Conservation (phyloP, 2,329 filamentous ascomycete genomes). For the Beauveria bassiana region DNA sequence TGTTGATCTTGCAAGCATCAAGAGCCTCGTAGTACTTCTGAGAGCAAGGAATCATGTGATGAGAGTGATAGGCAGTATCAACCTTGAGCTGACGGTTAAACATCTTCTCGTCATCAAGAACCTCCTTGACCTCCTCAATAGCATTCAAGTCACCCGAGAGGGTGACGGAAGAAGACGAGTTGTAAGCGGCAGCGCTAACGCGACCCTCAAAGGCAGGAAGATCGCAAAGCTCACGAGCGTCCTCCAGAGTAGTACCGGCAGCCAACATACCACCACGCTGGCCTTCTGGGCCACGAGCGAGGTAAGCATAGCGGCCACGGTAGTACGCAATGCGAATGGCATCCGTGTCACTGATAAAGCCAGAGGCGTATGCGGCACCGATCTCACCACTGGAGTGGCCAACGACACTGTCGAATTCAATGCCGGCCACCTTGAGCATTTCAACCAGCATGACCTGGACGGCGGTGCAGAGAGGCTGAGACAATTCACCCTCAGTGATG, state of each 20-base stretch:
- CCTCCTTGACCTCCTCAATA: conserved; percentile 12
- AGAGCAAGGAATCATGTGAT: conserved; percentile 12
- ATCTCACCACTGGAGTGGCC: conserved; percentile 46
- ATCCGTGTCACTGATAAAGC: conserved; percentile 24
- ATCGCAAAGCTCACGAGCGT: conserved; percentile 12
- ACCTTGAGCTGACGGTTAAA: conserved; percentile 16
- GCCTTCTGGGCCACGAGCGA: conserved; percentile 10
- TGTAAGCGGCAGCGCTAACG: conserved; percentile 19
- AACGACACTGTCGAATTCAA: conserved; percentile 29
- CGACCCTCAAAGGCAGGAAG: conserved; percentile 16
- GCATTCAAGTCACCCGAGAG: conserved; percentile 17
- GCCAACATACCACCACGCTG: conserved; percentile 17
- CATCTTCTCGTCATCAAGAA: conserved; percentile 14
- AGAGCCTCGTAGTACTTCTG: conserved; percentile 10
- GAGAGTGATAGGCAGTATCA: conserved; percentile 16
- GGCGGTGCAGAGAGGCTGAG: conserved; percentile 25
- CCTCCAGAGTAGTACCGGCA: conserved; percentile 16
- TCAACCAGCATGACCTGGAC: conserved; percentile 23
- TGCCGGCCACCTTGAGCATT: conserved; percentile 20
- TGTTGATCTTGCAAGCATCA: conserved; percentile 7
- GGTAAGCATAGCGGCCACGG: conserved; percentile 11
- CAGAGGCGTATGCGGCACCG: conserved; percentile 41
- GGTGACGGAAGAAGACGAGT: conserved; percentile 17
- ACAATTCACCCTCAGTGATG: conserved; percentile 20
- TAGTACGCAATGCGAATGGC: conserved; percentile 21